These are phyloP conservation scores for Astragalus glycyphyllos DNA, from an alignment of 306 rosid genomes.

Conservation along the genomic window DNA sequence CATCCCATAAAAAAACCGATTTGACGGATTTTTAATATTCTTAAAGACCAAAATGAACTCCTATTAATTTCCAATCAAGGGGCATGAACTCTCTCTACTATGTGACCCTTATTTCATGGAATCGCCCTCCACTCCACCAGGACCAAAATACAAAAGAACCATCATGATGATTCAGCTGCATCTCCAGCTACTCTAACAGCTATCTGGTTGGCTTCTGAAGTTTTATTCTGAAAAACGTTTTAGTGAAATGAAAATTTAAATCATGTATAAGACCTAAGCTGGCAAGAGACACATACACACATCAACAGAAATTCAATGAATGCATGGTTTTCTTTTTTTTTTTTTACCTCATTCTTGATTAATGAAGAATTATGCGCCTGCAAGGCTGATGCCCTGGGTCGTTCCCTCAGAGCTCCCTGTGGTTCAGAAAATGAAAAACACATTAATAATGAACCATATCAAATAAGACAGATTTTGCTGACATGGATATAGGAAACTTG, in stretches of 20 bases:
- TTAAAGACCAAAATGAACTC: not conserved
- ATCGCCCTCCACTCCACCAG: slow-evolving; percentile 27
- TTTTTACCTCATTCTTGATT: slow-evolving; percentile 58
- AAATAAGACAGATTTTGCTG: not conserved
- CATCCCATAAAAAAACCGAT: no score
- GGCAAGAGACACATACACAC: not conserved
- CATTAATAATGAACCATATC: not conserved
- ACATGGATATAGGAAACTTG: slow-evolving; percentile 7
- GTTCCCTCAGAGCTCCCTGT: slow-evolving; percentile 78
- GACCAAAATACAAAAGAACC: slow-evolving; percentile 6
- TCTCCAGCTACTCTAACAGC: slow-evolving; percentile 42
- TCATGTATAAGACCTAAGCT: not conserved
- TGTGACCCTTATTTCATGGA: slow-evolving; percentile 33
- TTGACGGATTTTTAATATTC: no score
- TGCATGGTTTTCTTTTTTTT: slow-evolving; percentile 6
- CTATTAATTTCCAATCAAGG: slow-evolving; percentile 30
- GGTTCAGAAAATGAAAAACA: slow-evolving; percentile 32
- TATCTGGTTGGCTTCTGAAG: slow-evolving; percentile 49
- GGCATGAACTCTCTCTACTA: slow-evolving; percentile 26
- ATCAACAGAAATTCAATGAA: slow-evolving; percentile 1
- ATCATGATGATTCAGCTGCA: slow-evolving; percentile 36
- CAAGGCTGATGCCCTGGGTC: slow-evolving; percentile 56
- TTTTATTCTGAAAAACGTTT: slow-evolving; percentile 47
- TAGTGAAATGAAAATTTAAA: slow-evolving; percentile 29
- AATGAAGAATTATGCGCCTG: slow-evolving; percentile 54